phyloP scores from a whole-genome alignment of 176 grass and related monocot species.

The Urochloa ruziziensis region DNA sequence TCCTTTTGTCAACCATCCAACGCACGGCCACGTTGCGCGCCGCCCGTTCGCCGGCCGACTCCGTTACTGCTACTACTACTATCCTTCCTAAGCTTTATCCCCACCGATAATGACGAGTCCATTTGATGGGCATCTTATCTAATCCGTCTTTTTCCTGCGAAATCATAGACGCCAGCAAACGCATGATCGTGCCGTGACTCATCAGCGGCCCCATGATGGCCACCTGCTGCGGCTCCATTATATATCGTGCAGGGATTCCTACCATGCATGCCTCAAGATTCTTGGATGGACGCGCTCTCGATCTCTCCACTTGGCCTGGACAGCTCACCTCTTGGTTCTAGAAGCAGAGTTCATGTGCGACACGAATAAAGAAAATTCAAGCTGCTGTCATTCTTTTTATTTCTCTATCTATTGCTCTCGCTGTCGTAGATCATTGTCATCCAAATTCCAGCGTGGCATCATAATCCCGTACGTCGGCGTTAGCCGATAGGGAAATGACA shows the following conservation, averaged over 20 bases:
- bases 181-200: neutral
- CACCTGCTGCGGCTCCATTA: neutral
- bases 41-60: constrained; percentile 20
- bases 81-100: neutral
- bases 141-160: neutral
- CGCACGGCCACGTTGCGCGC: constrained; percentile 23
- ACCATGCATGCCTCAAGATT: neutral
- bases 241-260: neutral
- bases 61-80: neutral
- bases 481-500: neutral
- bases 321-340: neutral
- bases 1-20: constrained; percentile 26
- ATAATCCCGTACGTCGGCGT: neutral
- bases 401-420: neutral
- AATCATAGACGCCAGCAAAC: neutral
- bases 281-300: neutral
- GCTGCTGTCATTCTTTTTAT: neutral
- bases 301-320: neutral
- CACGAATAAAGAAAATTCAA: neutral
- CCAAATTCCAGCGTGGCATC: neutral
- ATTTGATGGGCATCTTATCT: neutral
- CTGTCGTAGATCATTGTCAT: neutral
- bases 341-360: neutral
- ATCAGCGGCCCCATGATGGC: neutral
- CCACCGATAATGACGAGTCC: neutral